Conservation (phyloP, 208 protist genomes). For the Leishmania amazonensis region DNA sequence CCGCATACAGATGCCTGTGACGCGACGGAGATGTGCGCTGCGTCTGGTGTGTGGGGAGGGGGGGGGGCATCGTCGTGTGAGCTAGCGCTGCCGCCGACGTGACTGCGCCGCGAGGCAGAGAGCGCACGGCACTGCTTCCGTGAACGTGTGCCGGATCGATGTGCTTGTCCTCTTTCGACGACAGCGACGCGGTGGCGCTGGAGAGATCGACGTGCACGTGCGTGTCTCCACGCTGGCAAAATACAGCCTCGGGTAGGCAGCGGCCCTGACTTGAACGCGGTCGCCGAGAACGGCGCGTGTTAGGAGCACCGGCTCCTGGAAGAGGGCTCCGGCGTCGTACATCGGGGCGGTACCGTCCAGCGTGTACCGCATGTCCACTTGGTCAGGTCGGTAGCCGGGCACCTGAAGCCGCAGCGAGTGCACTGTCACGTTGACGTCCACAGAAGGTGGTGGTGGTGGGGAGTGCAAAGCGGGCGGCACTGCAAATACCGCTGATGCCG, state of each 20-base stretch:
- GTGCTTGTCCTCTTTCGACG: too few species aligned
- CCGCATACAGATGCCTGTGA: not conserved
- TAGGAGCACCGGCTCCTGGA: too few species aligned
- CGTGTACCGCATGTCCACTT: constrained; percentile 51
- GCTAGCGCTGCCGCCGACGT: too few species aligned
- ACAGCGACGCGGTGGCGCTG: too few species aligned
- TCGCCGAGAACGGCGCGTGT: not conserved
- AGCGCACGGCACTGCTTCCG: not conserved
- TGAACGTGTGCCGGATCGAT: constrained; percentile 14
- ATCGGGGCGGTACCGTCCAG: constrained; percentile 29
- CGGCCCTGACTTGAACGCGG: constrained; percentile 32
- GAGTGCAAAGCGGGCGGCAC: constrained; percentile 35
- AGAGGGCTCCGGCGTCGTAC: too few species aligned
- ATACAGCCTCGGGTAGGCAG: constrained; percentile 35
- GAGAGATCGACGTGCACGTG: not conserved
- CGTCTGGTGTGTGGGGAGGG: too few species aligned
- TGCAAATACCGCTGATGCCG: constrained; percentile 9
- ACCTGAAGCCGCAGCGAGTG: constrained; percentile 27
- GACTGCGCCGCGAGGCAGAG: too few species aligned
- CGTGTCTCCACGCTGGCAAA: constrained; percentile 43
- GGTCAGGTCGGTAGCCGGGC: constrained; percentile 10
- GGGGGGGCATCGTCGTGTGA: too few species aligned
- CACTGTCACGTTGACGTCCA: constrained; percentile 23
- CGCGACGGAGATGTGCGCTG: too few species aligned
- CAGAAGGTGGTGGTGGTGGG: constrained; percentile 9